Conservation (phyloP, 192 early-diverging fungal genomes). For the Podila epigama region DNA sequence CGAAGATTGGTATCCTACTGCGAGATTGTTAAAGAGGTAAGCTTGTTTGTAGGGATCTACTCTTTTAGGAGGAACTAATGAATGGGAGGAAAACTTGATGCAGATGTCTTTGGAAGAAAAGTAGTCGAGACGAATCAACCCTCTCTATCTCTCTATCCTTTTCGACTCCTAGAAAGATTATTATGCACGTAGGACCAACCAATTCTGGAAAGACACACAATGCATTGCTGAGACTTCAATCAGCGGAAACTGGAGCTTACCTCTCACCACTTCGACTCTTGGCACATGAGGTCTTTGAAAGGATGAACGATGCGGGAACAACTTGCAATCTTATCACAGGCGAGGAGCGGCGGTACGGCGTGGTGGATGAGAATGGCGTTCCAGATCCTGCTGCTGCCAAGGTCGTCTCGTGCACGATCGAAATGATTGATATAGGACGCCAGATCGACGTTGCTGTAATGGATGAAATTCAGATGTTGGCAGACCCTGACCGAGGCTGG, state of each 20-base stretch:
- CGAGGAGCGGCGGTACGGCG: conserved; percentile 74
- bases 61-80: too few species aligned
- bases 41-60: neutral
- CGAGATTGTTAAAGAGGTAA: conserved; percentile 78
- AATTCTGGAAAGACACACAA: conserved; percentile 97
- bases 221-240: conserved; percentile 78
- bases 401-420: conserved; percentile 82
- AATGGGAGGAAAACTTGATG: too few species aligned
- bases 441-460: conserved; percentile 86
- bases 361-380: conserved; percentile 47
- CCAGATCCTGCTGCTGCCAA: conserved; percentile 39
- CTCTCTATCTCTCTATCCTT: neutral
- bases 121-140: too few species aligned
- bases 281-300: conserved; percentile 91
- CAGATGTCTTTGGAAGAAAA: too few species aligned
- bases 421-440: conserved; percentile 77
- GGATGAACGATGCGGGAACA: conserved; percentile 79
- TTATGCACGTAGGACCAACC: conserved; percentile 96
- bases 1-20: conserved; percentile 77
- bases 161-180: conserved; percentile 66
- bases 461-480: conserved; percentile 98
- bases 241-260: conserved; percentile 74
- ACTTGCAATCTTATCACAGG: conserved; percentile 90
- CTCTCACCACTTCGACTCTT: conserved; percentile 91
- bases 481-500: conserved; percentile 86